Evolutionary conservation across 169 alveolate species (phyloP).

Genomic region (Plasmodium berghei): DNA sequence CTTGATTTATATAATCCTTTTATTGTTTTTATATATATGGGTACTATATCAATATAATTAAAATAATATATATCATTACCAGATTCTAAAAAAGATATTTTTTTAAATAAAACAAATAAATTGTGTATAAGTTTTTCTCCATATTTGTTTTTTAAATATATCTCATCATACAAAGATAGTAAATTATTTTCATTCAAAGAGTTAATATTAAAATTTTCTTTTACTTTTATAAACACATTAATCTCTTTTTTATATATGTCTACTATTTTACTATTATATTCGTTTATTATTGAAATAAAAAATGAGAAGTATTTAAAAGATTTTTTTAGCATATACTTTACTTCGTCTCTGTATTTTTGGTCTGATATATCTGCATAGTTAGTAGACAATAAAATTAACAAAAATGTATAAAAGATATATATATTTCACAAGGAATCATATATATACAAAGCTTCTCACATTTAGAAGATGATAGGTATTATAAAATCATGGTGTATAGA

Average conservation of each 20-base stretch:
- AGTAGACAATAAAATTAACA: neutral
- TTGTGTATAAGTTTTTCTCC: constrained; percentile 21
- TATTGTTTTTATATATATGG: constrained; percentile 51
- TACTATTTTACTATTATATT: constrained; percentile 9
- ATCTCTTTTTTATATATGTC: constrained; percentile 56
- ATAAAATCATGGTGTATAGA: too few species aligned
- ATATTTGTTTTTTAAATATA: constrained; percentile 56
- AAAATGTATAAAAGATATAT: neutral
- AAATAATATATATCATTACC: constrained; percentile 15
- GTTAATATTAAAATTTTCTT: constrained; percentile 12
- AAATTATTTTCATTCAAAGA: constrained; percentile 28
- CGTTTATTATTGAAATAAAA: constrained; percentile 17
- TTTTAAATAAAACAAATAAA: constrained; percentile 43
- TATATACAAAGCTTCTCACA: too few species aligned
- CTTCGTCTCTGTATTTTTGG: constrained; percentile 7
- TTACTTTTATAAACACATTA: constrained; percentile 43
- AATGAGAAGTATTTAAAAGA: constrained; percentile 24
- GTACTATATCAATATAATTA: constrained; percentile 47
- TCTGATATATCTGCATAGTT: constrained; percentile 9
- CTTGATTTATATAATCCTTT: constrained; percentile 45
- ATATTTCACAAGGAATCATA: too few species aligned
- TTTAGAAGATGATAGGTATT: too few species aligned
- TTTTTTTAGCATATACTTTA: constrained; percentile 11
- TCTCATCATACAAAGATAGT: constrained; percentile 40
- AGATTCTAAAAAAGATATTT: constrained; percentile 15